Evolutionary conservation across 1,284 basidiomycete species (phyloP), one percentile per base, ranked within the genome.

Genomic region (Ceratobasidium sp.): DNA sequence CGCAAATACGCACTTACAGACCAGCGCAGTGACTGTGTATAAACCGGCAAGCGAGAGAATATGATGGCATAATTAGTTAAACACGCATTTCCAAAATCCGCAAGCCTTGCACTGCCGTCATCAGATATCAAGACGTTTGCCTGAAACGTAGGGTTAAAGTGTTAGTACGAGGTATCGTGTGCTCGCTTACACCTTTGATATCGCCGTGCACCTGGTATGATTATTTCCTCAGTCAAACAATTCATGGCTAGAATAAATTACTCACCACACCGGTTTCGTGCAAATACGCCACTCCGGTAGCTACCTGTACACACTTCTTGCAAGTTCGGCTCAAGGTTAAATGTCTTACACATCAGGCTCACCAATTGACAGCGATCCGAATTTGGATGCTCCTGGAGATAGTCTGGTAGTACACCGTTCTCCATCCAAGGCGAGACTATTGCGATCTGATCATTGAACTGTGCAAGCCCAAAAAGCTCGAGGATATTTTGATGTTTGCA

Each of bases 371-470:
- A 27, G 19, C 53, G 53, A 31, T 56, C 53, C 1, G 27, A 14
- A n/a, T 27, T n/a, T 4, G 53, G 53, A 24, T 56, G n/a, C 31
- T 24, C 27, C 31, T 15, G 15, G 5, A 56, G 24, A 24, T 56
- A 56, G 5, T 56, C 53, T 5, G 5, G 9, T 24, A 56, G 1
- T 14, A 24, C 14, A 1, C 53, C 53, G 31, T 56, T 27, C 5
- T 56, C 53, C 53, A 56, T 56, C 53, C 53, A 56, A 14, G 14
- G 24, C 4, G 53, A 56, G 11, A 24, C 53, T 24, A 56, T 56
- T 9, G 2, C 53, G 14, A 56, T 14, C 24, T n/a, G n/a, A 4
- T 24, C 53, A 5, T 56, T 15, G 22, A 15, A 56, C 14, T 24
- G n/a, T 4, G 27, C 24, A 3, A 56, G 15, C 17, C 53, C 53